Base-by-base conservation (phyloP, 176 grass and related monocot genomes). In the Oryza officinalis region DNA sequence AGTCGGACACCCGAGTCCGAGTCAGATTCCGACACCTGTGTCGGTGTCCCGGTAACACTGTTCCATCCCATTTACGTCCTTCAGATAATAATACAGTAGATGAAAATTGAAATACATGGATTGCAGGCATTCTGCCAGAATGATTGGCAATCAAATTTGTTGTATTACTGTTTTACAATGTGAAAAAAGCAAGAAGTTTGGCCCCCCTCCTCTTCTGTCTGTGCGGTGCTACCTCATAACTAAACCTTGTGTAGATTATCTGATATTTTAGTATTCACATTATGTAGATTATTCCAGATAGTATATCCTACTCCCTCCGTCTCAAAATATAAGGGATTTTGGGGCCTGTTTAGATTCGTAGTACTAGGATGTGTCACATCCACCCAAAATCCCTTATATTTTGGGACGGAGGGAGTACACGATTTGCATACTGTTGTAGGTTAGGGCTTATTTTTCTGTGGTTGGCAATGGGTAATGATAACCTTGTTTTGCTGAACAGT, bases 201-300 rank as follows among this genome's bases (percentile, higher is more conserved):
- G 52, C 13, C 22, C 75, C 32, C 52, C 22, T 20, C 5, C 52
- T n/a, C 33, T 35, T 35, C 33, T 35, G 28, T 35, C 5, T 35
- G 33, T 35, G 33, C 4, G 33, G 2, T 76, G 82, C 17, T 68
- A 22, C 4, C 20, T 50, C 11, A 14, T 63, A 64, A 15, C 27
- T 60, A 46, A 32, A 13, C 33, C 67, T 31, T 31, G 2, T 3
- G 13, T 45, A 59, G 74, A 13, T 5, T 76, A 2, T 72, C 22
- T 35, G 14, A 72, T 54, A 17, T 1, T 64, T 25, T 26, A 22
- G 37, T 10, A 18, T 71, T 67, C 45, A 12, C 30, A 38, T 35
- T 65, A 43, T 64, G 18, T 22, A 47, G 44, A 76, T 81, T 65
- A 38, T 77, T 81, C 13, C 43, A 40, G n/a, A 69, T 88, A 59